Percentiles rank a stretch among this genome's conserved stretches.
Conservation (phyloP, 148 eudicot species). For the Pouteria glomerata region DNA sequence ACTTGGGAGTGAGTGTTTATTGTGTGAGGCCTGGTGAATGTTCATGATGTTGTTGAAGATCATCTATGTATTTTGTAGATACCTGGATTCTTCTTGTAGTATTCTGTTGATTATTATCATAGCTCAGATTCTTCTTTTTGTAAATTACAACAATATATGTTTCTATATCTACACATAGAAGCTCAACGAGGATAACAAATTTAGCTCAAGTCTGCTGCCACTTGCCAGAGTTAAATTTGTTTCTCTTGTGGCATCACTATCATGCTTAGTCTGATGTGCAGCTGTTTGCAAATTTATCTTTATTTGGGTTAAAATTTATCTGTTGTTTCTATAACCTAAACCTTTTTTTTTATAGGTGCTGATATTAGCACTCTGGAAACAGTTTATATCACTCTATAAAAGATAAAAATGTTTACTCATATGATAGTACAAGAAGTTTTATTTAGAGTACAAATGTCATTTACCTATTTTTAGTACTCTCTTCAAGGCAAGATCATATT, state of each 20-base stretch:
- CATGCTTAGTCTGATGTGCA: too few species aligned
- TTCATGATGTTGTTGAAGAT: background rate
- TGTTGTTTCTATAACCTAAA: too few species aligned
- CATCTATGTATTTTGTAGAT: conserved; percentile 12
- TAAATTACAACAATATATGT: background rate
- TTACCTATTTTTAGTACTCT: too few species aligned
- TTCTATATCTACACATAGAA: background rate
- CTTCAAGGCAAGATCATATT: too few species aligned
- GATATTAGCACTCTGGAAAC: too few species aligned
- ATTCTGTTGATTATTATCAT: background rate
- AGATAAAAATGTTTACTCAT: too few species aligned
- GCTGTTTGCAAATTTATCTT: background rate
- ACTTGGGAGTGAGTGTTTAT: background rate
- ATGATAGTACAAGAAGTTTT: too few species aligned
- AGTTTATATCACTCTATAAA: too few species aligned
- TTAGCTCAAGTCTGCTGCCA: background rate
- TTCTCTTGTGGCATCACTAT: background rate
- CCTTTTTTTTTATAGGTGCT: too few species aligned
- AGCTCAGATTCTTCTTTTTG: conserved; percentile 4
- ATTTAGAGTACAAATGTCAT: too few species aligned
- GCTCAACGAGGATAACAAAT: background rate
- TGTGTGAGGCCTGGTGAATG: background rate
- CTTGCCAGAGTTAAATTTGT: background rate
- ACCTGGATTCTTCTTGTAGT: background rate
- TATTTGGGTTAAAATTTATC: too few species aligned